phyloP scores from a whole-genome alignment of 108 stramenopile species.

The Skeletonema tropicum region DNA sequence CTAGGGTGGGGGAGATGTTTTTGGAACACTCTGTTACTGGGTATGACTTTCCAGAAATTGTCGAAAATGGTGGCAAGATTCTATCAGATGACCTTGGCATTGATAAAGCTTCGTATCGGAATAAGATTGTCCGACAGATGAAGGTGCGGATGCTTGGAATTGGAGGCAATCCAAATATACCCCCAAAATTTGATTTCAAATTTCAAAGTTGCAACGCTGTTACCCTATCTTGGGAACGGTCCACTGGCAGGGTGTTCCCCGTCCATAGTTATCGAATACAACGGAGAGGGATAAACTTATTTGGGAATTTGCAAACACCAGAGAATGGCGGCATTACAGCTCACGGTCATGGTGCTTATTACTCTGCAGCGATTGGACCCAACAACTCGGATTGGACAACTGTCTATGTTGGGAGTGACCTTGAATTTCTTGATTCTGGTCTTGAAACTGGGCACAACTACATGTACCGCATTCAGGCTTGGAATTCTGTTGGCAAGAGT shows the following conservation, averaged over 20 bases:
- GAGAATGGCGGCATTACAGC: slow-evolving; percentile 3
- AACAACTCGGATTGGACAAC: slow-evolving; percentile 45
- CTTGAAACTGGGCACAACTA: slow-evolving; percentile 45
- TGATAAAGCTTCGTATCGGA: slow-evolving; percentile 34
- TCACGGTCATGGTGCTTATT: not conserved
- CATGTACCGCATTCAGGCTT: slow-evolving; percentile 58
- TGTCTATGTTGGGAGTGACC: slow-evolving; percentile 42
- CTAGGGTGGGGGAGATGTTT: slow-evolving; percentile 57
- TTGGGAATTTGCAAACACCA: not conserved
- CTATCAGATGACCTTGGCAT: slow-evolving; percentile 60
- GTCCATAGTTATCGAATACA: slow-evolving; percentile 68
- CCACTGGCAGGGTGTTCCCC: slow-evolving; percentile 48
- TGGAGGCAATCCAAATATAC: slow-evolving; percentile 35
- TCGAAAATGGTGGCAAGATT: slow-evolving; percentile 51
- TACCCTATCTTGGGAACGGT: slow-evolving; percentile 39
- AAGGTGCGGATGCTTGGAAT: slow-evolving; percentile 59
- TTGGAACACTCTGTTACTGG: slow-evolving; percentile 60
- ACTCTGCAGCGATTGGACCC: slow-evolving; percentile 4
- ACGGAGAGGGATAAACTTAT: slow-evolving; percentile 39
- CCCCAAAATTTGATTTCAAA: slow-evolving; percentile 17
- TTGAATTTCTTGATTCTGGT: slow-evolving; percentile 45
- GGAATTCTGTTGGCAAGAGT: slow-evolving; percentile 57
- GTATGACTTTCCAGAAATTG: slow-evolving; percentile 70
- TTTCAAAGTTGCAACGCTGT: slow-evolving; percentile 42
- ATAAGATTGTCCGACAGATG: slow-evolving; percentile 52